These are phyloP conservation scores for Neoscytalidium dimidiatum DNA, from an alignment of 2,329 filamentous ascomycete species.

Conservation along the genomic window DNA sequence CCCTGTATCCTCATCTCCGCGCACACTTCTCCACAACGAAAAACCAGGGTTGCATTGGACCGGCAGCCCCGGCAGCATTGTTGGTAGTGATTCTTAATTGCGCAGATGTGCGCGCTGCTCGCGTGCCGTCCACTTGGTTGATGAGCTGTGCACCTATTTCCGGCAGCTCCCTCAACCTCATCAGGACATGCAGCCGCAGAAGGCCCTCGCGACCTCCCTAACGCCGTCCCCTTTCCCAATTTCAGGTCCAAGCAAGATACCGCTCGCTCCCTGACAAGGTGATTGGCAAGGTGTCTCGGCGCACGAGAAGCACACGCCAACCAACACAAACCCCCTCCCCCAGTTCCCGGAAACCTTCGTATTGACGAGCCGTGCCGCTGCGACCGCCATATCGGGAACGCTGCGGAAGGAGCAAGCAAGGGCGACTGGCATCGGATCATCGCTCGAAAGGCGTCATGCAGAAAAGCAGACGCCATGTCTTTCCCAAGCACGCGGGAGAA, in stretches of 20 bases:
- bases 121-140: background rate
- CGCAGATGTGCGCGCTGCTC: background rate
- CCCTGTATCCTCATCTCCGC: background rate
- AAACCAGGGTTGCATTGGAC: background rate
- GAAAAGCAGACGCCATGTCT: background rate
- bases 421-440: background rate
- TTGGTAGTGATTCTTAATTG: background rate
- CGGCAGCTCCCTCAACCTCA: background rate
- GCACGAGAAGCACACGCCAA: background rate
- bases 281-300: background rate
- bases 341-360: background rate
- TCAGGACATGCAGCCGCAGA: too few relatives aligned
- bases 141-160: background rate
- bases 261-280: background rate
- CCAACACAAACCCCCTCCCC: too few relatives aligned
- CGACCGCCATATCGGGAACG: background rate
- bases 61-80: background rate
- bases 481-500: too few relatives aligned
- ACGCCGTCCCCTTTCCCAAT: background rate
- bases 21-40: background rate
- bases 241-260: background rate
- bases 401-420: background rate
- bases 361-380: slow-evolving; percentile 10
- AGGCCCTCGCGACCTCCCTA: too few relatives aligned
- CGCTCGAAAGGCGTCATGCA: background rate